A percentile compares a stretch with the other conserved stretches of the same genome.
Evolutionary conservation across 352 stramenopile species (phyloP).

Genomic region (Phytopythium aichiense): DNA sequence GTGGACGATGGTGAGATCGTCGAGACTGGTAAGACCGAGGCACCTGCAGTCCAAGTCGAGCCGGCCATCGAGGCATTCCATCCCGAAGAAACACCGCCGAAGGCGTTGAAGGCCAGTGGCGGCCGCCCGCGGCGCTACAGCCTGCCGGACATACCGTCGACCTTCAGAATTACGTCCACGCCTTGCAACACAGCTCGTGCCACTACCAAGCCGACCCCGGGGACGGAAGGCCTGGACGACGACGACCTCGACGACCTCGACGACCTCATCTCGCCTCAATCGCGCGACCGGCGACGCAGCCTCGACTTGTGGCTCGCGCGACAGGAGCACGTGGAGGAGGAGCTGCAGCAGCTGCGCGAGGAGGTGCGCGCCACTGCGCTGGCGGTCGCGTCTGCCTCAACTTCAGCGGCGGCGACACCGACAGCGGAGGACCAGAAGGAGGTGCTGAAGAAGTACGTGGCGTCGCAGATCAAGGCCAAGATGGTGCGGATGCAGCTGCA

Average conservation of each 20-base stretch:
- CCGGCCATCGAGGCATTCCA: neutral
- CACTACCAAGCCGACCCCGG: neutral
- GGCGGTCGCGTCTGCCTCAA: slow-evolving; percentile 12
- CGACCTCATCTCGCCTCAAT: slow-evolving; percentile 17
- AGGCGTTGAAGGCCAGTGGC: neutral
- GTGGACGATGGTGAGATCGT: neutral
- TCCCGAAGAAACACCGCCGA: neutral
- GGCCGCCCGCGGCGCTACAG: slow-evolving; percentile 2
- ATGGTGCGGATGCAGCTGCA: slow-evolving; percentile 51
- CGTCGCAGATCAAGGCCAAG: slow-evolving; percentile 57
- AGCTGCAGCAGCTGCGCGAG: slow-evolving; percentile 40
- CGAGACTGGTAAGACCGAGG: neutral
- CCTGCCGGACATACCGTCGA: slow-evolving; percentile 1
- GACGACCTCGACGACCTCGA: neutral
- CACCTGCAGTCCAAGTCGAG: neutral
- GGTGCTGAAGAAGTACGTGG: slow-evolving; percentile 64
- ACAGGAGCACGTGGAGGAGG: slow-evolving; percentile 35
- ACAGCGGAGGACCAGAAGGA: slow-evolving; percentile 50
- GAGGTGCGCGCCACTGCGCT: slow-evolving; percentile 49
- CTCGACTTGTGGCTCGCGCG: slow-evolving; percentile 49
- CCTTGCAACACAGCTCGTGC: slow-evolving; percentile 1
- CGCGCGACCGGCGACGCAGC: slow-evolving; percentile 40
- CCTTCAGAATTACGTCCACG: neutral
- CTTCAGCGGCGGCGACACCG: neutral
- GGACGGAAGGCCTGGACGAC: neutral